Evolutionary conservation across 2,329 filamentous ascomycete species (phyloP).

Genomic region (Ophiosphaerella korrae): DNA sequence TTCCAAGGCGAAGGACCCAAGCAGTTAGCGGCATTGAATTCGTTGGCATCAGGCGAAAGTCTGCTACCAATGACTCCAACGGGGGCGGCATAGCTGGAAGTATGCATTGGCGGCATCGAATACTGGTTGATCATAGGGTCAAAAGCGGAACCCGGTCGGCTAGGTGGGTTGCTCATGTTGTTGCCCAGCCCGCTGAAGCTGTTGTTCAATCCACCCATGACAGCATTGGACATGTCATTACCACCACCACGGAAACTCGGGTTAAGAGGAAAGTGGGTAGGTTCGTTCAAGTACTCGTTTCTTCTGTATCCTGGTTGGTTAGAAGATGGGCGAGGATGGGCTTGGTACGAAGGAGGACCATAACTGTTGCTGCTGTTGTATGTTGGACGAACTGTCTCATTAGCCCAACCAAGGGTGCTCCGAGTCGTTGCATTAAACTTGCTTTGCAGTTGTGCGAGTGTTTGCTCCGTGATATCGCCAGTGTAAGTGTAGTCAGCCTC

Average conservation of each 20-base stretch:
- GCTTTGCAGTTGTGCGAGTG: conserved; percentile 56
- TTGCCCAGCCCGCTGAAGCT: conserved; percentile 19
- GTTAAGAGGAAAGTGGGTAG: conserved; percentile 44
- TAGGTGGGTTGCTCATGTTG: conserved; percentile 38
- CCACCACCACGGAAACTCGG: conserved; percentile 35
- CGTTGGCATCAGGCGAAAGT: conserved; percentile 54
- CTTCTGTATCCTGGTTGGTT: conserved; percentile 34
- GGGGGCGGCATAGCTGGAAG: conserved; percentile 37
- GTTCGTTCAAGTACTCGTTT: conserved; percentile 44
- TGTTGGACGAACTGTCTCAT: conserved; percentile 27
- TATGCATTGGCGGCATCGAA: conserved; percentile 33
- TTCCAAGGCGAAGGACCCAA: conserved; percentile 49
- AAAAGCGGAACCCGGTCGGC: conserved; percentile 46
- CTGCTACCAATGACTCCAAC: conserved; percentile 47
- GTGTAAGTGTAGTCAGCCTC: conserved; percentile 56
- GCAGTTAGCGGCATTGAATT: conserved; percentile 47
- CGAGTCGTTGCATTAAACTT: conserved; percentile 56
- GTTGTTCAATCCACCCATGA: conserved; percentile 18
- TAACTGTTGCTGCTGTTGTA: conserved; percentile 33
- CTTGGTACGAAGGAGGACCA: conserved; percentile 25
- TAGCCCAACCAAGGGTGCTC: conserved; percentile 43
- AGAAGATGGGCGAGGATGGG: conserved; percentile 23
- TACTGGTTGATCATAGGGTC: conserved; percentile 43
- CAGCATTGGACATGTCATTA: conserved; percentile 17
- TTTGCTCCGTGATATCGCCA: conserved; percentile 57